These are phyloP conservation scores for Salvia hispanica DNA, from an alignment of 257 asterid genomes.

Conservation along the genomic window DNA sequence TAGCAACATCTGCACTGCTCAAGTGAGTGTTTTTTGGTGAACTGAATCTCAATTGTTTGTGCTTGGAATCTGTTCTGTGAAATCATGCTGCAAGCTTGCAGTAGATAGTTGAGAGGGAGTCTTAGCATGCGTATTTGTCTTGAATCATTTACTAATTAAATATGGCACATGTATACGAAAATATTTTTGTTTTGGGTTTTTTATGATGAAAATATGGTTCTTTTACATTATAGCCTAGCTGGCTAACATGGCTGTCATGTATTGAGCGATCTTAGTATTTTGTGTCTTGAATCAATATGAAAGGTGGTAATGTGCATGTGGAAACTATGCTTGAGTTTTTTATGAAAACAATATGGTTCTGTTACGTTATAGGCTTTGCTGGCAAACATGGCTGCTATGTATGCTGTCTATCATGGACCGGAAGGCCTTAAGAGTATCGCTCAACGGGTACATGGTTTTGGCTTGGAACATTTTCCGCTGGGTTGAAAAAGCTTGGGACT, in stretches of 20 bases:
- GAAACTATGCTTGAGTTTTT: neutral
- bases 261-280: slow-evolving; percentile 1
- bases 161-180: neutral
- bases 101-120: neutral
- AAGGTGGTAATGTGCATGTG: neutral
- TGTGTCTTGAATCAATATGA: slow-evolving; percentile 13
- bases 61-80: neutral
- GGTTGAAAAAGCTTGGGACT: slow-evolving; percentile 82
- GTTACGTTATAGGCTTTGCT: slow-evolving; percentile 77
- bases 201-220: neutral
- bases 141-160: neutral
- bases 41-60: neutral
- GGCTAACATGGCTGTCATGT: slow-evolving; percentile 99
- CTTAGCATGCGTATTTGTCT: neutral
- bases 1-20: slow-evolving; percentile 98
- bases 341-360: neutral
- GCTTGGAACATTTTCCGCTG: slow-evolving; percentile 81
- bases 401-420: slow-evolving; percentile 98
- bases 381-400: slow-evolving; percentile 99
- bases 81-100: neutral
- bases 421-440: slow-evolving; percentile 94
- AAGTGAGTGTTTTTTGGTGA: slow-evolving; percentile 46
- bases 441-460: slow-evolving; percentile 92
- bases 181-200: neutral
- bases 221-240: slow-evolving; percentile 69